Evolutionary conservation across 2,329 filamentous ascomycete species (phyloP), one percentile per base, ranked within the genome.

Genomic region (Neoscytalidium dimidiatum): DNA sequence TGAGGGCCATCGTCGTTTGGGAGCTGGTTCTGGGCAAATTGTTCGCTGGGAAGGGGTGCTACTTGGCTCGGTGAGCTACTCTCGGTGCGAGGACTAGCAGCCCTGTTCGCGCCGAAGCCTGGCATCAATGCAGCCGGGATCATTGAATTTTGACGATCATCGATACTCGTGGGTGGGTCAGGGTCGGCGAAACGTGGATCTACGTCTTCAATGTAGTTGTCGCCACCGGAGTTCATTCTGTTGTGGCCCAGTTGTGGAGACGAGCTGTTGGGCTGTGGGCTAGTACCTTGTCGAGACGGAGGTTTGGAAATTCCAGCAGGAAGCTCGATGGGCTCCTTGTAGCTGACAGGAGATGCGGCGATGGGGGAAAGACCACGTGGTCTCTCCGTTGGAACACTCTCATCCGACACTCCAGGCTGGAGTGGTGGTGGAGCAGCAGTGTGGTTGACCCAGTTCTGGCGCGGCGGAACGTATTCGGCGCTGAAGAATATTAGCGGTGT

Each of bases 201-300:
- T 13, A 97, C 88, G 75, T 98, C 94, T 82, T 98, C 95, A 74
- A 96, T 96, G 79, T 98, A 98, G 67, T 85, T 79, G 48, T 81
- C 77, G 4, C 33, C 38, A 33, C 52, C 38, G 7, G 64, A 62
- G 19, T 44, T 46, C 44, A 44, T 52, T 29, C 66, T 51, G n/a
- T 11, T 64, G 56, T 26, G 66, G 21, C 48, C 35, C 13, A 44
- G 21, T 58, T 65, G 52, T 31, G 71, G 68, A 19, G 68, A 49
- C 8, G 67, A 66, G 26, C 23, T 43, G 28, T 13, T 35, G 5
- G 35, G 52, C 28, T 48, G 19, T 11, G 62, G 48, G 19, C 41
- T 44, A 11, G 43, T 35, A 3, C 11, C 48, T 9, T 48, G 41
- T 4, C 71, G 67, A 7, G 64, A 62, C 31, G 70, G 72, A 17